Base-by-base conservation (phyloP, 257 asterid genomes). In the Jasminum sambac region DNA sequence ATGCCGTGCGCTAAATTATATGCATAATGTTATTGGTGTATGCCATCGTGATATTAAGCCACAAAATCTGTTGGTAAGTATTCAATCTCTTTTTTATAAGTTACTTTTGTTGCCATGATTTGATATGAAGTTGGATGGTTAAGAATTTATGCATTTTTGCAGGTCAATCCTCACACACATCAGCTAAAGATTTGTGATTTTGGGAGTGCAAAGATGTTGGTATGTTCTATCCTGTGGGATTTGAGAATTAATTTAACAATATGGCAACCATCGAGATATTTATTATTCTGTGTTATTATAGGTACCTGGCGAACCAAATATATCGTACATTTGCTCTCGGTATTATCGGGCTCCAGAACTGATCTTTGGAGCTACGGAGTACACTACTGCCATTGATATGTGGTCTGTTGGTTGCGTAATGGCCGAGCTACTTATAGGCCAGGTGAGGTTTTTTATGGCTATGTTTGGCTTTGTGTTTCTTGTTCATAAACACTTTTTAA, bases 11-110 rank as follows among this genome's bases (percentile, higher is more conserved):
- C 80, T 90, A 41, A 88, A 86, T 78, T 93, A 90, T 77, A 80
- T 89, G 42, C 97, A 93, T 77, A 69, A 80, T 71, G 92, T 91
- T 39, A 79, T 89, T 48, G 88, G 95, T 43, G 90, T 89, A 8
- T 90, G 98, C 71, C 98, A 93, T 71, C 95, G 98, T 41, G 98
- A 93, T 83, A 93, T 93, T 77, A 93, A 93, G 73, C 97, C 98
- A 7, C 98, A 93, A 62, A 93, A 93, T 81, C 83, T 93, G 44
- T 80, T 93, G 97, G 98, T 93, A 78, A 57, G 5, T 16, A 8
- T 2, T 11, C 25, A 1, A 17, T 24, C 36, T n/a, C 24, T 34
- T 38, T 19, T 70, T 36, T 36, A 8, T 13, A 41, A 60, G 23
- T 14, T 34, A 43, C 14, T 36, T 63, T 37, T 64, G 17, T 39